Conservation (phyloP, 306 rosid species). For the Cicer arietinum region DNA sequence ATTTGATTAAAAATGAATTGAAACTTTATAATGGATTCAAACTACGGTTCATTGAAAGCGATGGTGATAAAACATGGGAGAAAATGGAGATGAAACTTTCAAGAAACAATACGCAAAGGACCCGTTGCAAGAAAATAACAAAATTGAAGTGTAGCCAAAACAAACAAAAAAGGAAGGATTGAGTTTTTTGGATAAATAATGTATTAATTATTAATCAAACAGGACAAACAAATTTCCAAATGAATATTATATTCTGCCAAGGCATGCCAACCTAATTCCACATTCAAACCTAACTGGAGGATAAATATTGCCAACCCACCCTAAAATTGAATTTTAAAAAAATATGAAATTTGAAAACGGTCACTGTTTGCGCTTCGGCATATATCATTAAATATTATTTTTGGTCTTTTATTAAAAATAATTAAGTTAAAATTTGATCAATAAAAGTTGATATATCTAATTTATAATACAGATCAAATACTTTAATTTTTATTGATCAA, state of each 20-base stretch:
- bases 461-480: no score
- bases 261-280: constrained; percentile 29
- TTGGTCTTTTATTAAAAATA: no score
- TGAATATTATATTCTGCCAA: constrained; percentile 43
- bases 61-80: no score
- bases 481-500: no score
- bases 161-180: constrained; percentile 34
- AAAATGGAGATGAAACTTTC: neutral
- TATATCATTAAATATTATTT: constrained; percentile 1
- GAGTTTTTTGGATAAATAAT: no score
- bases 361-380: constrained; percentile 32
- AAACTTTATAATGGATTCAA: no score
- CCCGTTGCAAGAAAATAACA: constrained; percentile 44
- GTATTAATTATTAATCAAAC: constrained; percentile 14
- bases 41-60: no score
- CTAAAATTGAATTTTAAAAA: constrained; percentile 14
- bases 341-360: constrained; percentile 1
- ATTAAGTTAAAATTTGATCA: no score
- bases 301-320: constrained; percentile 46
- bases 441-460: no score
- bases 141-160: constrained; percentile 48
- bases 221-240: constrained; percentile 25
- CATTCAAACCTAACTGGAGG: constrained; percentile 32
- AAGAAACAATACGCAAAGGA: constrained; percentile 10
- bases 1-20: no score